Percentiles rank a stretch among this genome's conserved stretches.
Evolutionary conservation across 2,329 filamentous ascomycete species (phyloP).

Genomic region (Pseudogymnoascus sp.): DNA sequence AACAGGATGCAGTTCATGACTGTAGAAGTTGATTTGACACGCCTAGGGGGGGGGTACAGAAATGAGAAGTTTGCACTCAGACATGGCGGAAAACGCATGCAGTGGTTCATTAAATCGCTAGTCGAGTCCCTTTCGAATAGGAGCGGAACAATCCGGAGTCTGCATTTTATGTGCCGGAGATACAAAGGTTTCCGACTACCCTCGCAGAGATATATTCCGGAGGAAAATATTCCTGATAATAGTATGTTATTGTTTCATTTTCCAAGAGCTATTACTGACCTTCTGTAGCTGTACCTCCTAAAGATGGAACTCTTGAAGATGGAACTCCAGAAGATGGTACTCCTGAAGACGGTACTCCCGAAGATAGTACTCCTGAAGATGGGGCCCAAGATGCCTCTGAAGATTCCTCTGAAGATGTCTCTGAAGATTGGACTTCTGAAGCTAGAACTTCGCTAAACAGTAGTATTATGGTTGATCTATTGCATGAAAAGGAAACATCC

Average conservation of each 20-base stretch:
- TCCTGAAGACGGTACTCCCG: neutral
- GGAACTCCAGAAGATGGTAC: neutral
- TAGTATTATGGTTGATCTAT: neutral
- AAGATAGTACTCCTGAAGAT: too few relatives aligned
- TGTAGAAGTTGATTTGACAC: slow-evolving; percentile 27
- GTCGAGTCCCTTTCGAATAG: neutral
- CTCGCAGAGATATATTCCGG: neutral
- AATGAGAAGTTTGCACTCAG: neutral
- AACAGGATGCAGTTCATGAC: slow-evolving; percentile 24
- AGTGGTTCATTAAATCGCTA: neutral
- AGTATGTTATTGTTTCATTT: neutral
- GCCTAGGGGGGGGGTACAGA: slow-evolving; percentile 16
- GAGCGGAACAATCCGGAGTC: neutral
- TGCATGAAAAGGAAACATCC: neutral
- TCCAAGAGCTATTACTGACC: neutral
- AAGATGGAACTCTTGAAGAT: neutral
- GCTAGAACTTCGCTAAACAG: neutral
- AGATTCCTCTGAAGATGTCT: too few relatives aligned
- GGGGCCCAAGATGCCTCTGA: too few relatives aligned
- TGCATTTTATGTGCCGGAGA: neutral
- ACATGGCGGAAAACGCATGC: neutral
- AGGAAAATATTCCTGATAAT: neutral
- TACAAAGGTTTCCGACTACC: neutral
- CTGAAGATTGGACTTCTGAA: neutral
- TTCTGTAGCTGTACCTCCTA: neutral